Evolutionary conservation across 139 green algal species (phyloP), one percentile per base, ranked within the genome.

Genomic region (Gonium pectorale): DNA sequence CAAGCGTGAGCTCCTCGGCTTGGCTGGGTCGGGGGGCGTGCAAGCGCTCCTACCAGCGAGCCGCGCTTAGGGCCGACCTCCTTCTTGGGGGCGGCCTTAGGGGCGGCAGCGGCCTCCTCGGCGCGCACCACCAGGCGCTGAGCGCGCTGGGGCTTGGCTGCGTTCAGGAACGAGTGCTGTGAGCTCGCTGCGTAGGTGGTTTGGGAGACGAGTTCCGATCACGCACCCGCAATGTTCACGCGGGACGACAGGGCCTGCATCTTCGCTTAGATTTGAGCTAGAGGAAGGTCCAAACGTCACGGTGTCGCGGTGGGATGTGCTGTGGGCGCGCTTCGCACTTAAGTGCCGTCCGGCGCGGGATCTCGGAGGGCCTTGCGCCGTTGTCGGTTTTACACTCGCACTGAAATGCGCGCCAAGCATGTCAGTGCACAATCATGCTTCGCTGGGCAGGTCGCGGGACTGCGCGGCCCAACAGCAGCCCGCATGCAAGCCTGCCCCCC

Each of bases 51-150:
- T 73, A 97, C 95, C 56, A 67, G n/a, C 54, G 91, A 91, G 77
- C 95, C 95, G 72, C 95, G 92, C 93, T 96, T 97, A 85, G 95
- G 95, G 84, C 95, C 95, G 67, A 97, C 78, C 63, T 96, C 89
- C 89, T 95, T 94, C 67, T 88, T 90, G 73, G 90, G 56, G 27
- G 90, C 83, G 46, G 90, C 85, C 79, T 91, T 90, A 33, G 89
- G 86, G 38, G 89, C 52, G 37, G 88, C 79, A 38, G 86, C 79
- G 56, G 80, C 84, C 35, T 82, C 73, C 81, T 88, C 68, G 51
- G 90, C 91, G 29, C 88, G 83, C n/a, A 90, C 85, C 46, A 91
- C 79, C 72, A 91, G 72, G 79, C 78, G 85, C 35, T 44, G 35
- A 24, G 78, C 41, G 59, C 85, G 85, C 85, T 86, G 79, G 69